These are phyloP conservation scores for Prunella vulgaris DNA, from an alignment of 257 asterid genomes.

Conservation along the genomic window DNA sequence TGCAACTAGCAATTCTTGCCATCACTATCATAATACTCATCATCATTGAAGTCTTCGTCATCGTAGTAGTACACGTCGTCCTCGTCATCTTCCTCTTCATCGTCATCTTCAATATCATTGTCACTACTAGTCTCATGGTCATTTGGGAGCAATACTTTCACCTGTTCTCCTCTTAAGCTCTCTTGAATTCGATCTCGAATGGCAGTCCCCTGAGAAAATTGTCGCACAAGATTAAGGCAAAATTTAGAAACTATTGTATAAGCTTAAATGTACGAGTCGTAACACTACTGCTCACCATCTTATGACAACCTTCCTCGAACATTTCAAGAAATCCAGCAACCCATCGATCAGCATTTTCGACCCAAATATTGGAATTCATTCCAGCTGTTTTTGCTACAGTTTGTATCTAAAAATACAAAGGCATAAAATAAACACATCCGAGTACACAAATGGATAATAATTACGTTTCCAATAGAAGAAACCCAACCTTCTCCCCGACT, in stretches of 20 bases:
- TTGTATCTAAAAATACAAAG: constrained; percentile 43
- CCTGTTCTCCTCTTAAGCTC: constrained; percentile 41
- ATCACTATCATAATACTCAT: constrained; percentile 33
- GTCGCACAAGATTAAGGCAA: neutral
- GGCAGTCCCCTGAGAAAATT: constrained; percentile 37
- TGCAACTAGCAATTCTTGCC: constrained; percentile 13
- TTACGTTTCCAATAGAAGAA: neutral
- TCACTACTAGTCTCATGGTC: constrained; percentile 22
- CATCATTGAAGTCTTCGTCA: constrained; percentile 28
- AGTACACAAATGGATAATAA: neutral
- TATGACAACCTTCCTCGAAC: constrained; percentile 78
- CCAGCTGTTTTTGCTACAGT: constrained; percentile 70
- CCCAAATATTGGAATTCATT: constrained; percentile 55
- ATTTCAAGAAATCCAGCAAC: constrained; percentile 78
- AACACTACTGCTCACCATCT: constrained; percentile 43
- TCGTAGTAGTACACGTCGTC: constrained; percentile 27
- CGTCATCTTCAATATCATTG: constrained; percentile 24
- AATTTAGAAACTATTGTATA: constrained; percentile 9
- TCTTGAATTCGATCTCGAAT: constrained; percentile 47
- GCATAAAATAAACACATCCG: neutral
- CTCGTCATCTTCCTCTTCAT: constrained; percentile 21
- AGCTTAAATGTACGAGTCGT: neutral
- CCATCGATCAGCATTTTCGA: constrained; percentile 78
- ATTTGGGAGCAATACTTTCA: constrained; percentile 19
- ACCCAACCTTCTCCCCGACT: constrained; percentile 64